phyloP scores from a whole-genome alignment of 179 eudicot species.

The Patellifolia procumbens region DNA sequence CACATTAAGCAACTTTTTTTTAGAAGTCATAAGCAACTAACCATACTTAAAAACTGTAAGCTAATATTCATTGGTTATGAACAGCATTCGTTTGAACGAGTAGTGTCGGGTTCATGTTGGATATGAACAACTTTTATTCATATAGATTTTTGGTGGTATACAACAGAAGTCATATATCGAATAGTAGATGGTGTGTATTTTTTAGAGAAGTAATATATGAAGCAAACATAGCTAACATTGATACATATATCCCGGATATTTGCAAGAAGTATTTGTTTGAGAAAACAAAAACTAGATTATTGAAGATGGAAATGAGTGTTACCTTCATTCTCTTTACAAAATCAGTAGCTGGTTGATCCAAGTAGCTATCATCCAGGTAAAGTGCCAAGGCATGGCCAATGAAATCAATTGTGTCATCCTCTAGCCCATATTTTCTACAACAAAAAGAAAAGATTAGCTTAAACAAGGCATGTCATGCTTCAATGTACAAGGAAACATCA shows the following conservation, averaged over 20 bases:
- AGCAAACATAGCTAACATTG: too few species aligned
- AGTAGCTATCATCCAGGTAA: conserved; percentile 55
- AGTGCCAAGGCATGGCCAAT: conserved; percentile 91
- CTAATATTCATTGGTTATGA: not conserved
- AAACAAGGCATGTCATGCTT: not conserved
- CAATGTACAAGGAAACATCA: not conserved
- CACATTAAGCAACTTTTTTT: not conserved
- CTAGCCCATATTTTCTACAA: conserved; percentile 78
- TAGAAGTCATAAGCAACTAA: not conserved
- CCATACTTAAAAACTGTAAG: not conserved
- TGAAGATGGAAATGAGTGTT: conserved; percentile 1
- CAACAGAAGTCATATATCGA: too few species aligned
- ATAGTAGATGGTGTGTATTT: too few species aligned
- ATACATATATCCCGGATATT: too few species aligned
- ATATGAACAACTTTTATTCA: too few species aligned
- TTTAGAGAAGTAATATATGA: too few species aligned
- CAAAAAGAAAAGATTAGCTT: conserved; percentile 4
- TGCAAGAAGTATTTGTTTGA: too few species aligned
- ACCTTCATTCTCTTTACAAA: conserved; percentile 85
- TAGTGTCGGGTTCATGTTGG: not conserved
- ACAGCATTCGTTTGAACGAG: not conserved
- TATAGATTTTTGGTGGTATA: too few species aligned
- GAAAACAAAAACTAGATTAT: not conserved
- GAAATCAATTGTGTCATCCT: conserved; percentile 79
- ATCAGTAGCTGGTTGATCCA: conserved; percentile 71